phyloP scores from a whole-genome alignment of 2,329 filamentous ascomycete genomes.

The Pseudogymnoascus sp. region DNA sequence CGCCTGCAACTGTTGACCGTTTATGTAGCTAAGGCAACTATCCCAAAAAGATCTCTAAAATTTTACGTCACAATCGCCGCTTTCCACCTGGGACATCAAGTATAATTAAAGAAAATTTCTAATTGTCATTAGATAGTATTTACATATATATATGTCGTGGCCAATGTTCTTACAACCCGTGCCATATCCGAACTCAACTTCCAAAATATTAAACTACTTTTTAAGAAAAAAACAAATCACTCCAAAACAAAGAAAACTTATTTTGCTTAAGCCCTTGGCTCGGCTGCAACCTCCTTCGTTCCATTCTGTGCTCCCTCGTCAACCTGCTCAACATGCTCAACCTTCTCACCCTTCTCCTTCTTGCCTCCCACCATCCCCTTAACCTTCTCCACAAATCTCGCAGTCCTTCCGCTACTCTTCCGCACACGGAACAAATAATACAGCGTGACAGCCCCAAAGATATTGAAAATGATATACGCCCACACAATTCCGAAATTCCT shows the following conservation, averaged over 20 bases:
- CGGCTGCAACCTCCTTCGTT: neutral
- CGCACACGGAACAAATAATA: constrained; percentile 42
- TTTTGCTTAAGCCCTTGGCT: neutral
- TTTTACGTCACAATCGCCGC: neutral
- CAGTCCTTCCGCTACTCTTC: constrained; percentile 12
- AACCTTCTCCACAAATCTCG: neutral
- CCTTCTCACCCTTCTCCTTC: neutral
- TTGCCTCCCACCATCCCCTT: constrained; percentile 1
- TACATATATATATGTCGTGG: neutral
- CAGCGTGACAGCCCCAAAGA: constrained; percentile 42
- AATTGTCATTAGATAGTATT: neutral
- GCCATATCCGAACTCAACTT: neutral
- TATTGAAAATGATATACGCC: constrained; percentile 49
- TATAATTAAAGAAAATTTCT: neutral
- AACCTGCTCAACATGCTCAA: neutral
- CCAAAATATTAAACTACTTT: neutral
- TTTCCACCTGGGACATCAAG: no score
- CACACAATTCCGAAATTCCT: constrained; percentile 59
- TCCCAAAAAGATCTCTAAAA: neutral
- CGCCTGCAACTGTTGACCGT: neutral
- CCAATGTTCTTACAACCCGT: neutral
- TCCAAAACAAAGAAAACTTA: neutral
- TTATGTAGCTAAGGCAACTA: neutral
- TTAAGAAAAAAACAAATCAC: neutral
- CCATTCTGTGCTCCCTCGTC: neutral